A percentile compares a stretch with the other conserved stretches of the same genome.
These are phyloP conservation scores for Ananas comosus DNA, from an alignment of 176 grass and related monocot species.

Conservation along the genomic window DNA sequence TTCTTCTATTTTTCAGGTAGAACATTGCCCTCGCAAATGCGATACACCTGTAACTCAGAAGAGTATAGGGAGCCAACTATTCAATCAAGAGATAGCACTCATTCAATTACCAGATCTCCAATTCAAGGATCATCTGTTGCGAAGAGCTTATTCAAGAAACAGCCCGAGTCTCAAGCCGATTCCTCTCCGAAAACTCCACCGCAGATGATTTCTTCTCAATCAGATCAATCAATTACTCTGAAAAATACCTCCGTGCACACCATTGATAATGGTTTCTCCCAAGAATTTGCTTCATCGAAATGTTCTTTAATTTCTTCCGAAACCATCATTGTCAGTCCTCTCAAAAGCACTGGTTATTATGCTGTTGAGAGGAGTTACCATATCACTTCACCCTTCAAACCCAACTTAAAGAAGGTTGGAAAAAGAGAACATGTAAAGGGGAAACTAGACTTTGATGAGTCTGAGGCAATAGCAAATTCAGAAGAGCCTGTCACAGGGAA, in stretches of 20 bases:
- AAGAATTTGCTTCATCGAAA: constrained; percentile 32
- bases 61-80: constrained; percentile 19
- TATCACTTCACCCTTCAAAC: constrained; percentile 65
- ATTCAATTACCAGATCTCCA: constrained; percentile 13
- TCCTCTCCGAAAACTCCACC: constrained; percentile 42
- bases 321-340: constrained; percentile 72
- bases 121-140: constrained; percentile 41
- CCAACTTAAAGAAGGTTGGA: constrained; percentile 28
- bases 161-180: constrained; percentile 20
- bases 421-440: constrained; percentile 83
- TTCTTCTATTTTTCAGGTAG: constrained; percentile 29
- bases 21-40: constrained; percentile 13
- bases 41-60: background rate
- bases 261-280: constrained; percentile 11
- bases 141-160: constrained; percentile 50
- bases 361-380: constrained; percentile 79
- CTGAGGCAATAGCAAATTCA: constrained; percentile 23
- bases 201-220: constrained; percentile 12
- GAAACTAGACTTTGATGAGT: constrained; percentile 57
- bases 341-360: constrained; percentile 61
- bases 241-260: constrained; percentile 9
- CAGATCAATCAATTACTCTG: constrained; percentile 6
- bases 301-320: constrained; percentile 80
- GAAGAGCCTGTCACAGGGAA: constrained; percentile 19
- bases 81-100: constrained; percentile 16